Evolutionary conservation across 192 early-diverging fungal genomes (phyloP).

Genomic region (Backusella westeae): DNA sequence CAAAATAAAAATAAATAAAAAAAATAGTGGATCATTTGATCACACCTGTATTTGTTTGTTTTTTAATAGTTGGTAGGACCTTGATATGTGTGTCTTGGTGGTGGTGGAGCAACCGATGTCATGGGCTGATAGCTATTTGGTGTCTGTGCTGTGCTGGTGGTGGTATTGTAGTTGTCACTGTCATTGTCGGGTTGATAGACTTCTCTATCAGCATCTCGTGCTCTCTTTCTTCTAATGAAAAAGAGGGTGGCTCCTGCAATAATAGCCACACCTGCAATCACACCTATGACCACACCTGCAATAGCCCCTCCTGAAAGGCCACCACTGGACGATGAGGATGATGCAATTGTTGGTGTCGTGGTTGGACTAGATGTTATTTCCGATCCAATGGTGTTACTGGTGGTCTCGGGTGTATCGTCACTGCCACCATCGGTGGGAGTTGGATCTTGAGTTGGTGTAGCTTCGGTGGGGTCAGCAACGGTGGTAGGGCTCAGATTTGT

Average conservation of each 20-base stretch:
- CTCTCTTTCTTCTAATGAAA: slow-evolving; percentile 5
- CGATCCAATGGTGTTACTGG: not conserved
- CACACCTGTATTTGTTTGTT: not conserved
- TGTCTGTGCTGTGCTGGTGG: not conserved
- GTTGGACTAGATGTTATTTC: not conserved
- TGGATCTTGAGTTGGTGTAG: not conserved
- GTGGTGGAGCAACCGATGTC: not conserved
- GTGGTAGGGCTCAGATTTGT: not conserved
- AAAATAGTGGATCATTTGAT: not conserved
- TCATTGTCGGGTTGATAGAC: slow-evolving; percentile 26
- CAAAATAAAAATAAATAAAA: not conserved
- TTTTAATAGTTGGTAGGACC: not conserved
- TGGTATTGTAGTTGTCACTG: not conserved
- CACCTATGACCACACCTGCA: slow-evolving; percentile 27
- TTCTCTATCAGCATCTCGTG: slow-evolving; percentile 10
- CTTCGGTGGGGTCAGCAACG: not conserved
- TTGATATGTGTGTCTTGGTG: slow-evolving; percentile 1
- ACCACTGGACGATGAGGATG: not conserved
- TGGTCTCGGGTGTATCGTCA: not conserved
- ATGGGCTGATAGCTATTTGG: slow-evolving; percentile 3
- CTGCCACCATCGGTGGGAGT: slow-evolving; percentile 1
- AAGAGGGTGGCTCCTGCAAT: slow-evolving; percentile 12
- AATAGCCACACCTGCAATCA: slow-evolving; percentile 20
- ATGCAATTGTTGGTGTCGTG: not conserved
- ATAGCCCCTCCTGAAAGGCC: slow-evolving; percentile 16